Base-by-base conservation (phyloP, 1,284 basidiomycete genomes). In the Ustilago bromivora region DNA sequence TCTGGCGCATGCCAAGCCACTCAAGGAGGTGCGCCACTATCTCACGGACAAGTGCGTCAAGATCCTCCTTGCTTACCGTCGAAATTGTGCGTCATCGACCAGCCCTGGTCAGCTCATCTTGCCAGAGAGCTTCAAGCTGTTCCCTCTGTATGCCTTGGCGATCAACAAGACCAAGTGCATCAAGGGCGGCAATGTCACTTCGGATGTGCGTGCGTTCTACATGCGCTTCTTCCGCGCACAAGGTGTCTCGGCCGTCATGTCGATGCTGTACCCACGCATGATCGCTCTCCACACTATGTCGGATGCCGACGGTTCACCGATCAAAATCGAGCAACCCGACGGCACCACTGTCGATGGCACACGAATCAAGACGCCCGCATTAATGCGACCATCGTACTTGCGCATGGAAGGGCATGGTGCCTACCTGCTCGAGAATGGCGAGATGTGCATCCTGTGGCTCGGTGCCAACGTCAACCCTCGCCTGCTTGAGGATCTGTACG, bases 351-450 rank as follows among this genome's bases (percentile, higher is more conserved):
- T 80, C n/a, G 71, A 82, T 2, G 91, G 91, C 8, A 70, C 67
- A 17, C 89, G 89, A 47, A 88, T 95, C 57, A 88, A 89, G 57
- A 87, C 93, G 67, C 96, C 96, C 10, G 89, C 91, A 8, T 89
- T 92, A 73, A 96, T 96, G 92, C 90, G 96, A 40, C 90, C 91
- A 57, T 93, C 92, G 72, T 92, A 98, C 87, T 88, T 89, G 57
- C 93, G 92, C 81, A 98, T 99, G 96, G 91, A 94, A 78, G 90
- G 91, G 1, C 90, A 94, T 80, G 97, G 97, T 0, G 89, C 96
- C 13, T 99, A 99, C 87, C 88, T 99, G 63, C 91, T 96, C 76
- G 95, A 96, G 86, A 98, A 98, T 84, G 95, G 95, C 74, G 96
- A 98, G 80, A 88, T 90, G 59, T 91, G 92, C 86, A 92, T 98